Evolutionary conservation across 73 alveolate species (phyloP), one percentile per base, ranked within the genome.

Genomic region (Stentor roeselii): DNA sequence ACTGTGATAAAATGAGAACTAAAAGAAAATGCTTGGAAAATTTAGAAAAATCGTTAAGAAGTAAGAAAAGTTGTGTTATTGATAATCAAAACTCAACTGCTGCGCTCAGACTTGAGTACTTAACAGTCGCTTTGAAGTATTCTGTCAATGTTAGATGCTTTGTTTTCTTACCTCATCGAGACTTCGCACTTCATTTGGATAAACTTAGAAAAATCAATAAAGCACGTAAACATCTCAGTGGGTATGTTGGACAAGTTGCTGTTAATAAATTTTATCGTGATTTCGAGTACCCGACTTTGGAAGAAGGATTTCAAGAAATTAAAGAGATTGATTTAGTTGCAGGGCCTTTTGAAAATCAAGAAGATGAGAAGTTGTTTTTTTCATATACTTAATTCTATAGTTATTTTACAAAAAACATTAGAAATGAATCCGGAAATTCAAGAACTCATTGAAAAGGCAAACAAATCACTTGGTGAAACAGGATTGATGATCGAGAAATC

Each of bases 341-440:
- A 4, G 99, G 99, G 2, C 99, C 98, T 2, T 96, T 96, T 84
- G 94, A 91, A 31, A 96, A 88, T 86, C 93, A 95, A 59, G 94
- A 95, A 42, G 99, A 96, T 83, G 91, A 95, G 80, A 92, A 96
- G 80, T 60, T 91, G 67, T 96, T 89, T n/a, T n/a, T n/a, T 87
- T 94, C n/a, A n/a, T n/a, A n/a, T n/a, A n/a, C n/a, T n/a, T n/a
- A n/a, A n/a, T n/a, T n/a, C n/a, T n/a, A n/a, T n/a, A n/a, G n/a
- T n/a, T n/a, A n/a, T n/a, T n/a, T n/a, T n/a, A n/a, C n/a, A n/a
- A n/a, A n/a, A n/a, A n/a, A n/a, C n/a, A n/a, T n/a, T n/a, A n/a
- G n/a, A n/a, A n/a, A n/a, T n/a, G n/a, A n/a, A n/a, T n/a, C n/a
- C n/a, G n/a, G n/a, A n/a, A n/a, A n/a, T n/a, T n/a, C n/a, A n/a